Evolutionary conservation across 768 basidiomycete genomes (phyloP).

Genomic region (Antrodiella citrinella): DNA sequence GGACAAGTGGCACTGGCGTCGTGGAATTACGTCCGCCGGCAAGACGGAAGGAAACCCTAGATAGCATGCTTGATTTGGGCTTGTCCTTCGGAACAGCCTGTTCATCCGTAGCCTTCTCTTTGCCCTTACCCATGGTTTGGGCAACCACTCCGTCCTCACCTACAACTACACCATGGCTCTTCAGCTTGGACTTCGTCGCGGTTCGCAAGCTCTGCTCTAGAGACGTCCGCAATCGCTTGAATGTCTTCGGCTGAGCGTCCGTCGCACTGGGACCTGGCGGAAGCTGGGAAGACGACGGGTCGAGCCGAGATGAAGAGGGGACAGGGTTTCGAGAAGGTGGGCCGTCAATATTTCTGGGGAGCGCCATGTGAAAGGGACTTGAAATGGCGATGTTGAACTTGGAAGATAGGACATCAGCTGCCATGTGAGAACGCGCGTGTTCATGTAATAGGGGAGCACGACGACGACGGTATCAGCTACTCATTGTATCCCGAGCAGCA

Average conservation of each 20-base stretch:
- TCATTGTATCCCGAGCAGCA: not conserved
- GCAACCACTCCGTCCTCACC: slow-evolving; percentile 38
- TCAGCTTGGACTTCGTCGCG: slow-evolving; percentile 48
- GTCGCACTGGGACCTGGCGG: slow-evolving; percentile 22
- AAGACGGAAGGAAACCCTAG: slow-evolving; percentile 44
- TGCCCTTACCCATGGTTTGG: slow-evolving; percentile 31
- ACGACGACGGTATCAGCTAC: not conserved
- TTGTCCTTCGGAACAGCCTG: slow-evolving; percentile 31
- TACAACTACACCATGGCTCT: slow-evolving; percentile 12
- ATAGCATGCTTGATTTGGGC: slow-evolving; percentile 39
- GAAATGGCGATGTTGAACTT: slow-evolving; percentile 30
- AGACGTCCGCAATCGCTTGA: slow-evolving; percentile 58
- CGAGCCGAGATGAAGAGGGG: slow-evolving; percentile 24
- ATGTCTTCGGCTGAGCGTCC: slow-evolving; percentile 42
- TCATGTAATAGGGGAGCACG: not conserved
- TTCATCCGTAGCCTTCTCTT: slow-evolving; percentile 30
- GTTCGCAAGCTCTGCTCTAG: slow-evolving; percentile 60
- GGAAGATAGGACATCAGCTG: slow-evolving; percentile 32
- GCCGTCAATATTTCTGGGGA: slow-evolving; percentile 21
- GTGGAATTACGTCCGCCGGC: slow-evolving; percentile 24
- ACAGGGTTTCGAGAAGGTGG: slow-evolving; percentile 24
- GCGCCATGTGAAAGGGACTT: slow-evolving; percentile 38
- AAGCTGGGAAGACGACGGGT: slow-evolving; percentile 22
- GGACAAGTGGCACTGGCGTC: slow-evolving; percentile 29
- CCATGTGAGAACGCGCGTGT: slow-evolving; percentile 28